phyloP scores from a whole-genome alignment of 169 alveolate species.

The Plasmodium blacklocki region DNA sequence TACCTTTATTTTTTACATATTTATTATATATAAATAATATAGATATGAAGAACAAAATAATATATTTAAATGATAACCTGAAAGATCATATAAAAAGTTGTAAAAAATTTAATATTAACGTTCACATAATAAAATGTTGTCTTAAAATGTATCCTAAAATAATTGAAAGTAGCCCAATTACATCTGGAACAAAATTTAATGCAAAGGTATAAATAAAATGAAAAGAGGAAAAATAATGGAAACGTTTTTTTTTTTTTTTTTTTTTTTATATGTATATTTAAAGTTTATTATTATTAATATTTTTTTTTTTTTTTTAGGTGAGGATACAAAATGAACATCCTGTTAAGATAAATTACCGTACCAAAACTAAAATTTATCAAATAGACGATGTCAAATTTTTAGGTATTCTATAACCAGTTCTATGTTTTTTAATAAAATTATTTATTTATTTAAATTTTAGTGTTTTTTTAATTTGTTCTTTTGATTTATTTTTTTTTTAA shows the following conservation, averaged over 20 bases:
- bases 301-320: conserved; percentile 34
- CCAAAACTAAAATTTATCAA: conserved; percentile 59
- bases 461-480: not conserved
- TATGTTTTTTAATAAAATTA: conserved; percentile 2
- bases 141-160: conserved; percentile 42
- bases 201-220: conserved; percentile 28
- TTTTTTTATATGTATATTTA: not conserved
- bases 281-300: not conserved
- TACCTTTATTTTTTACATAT: conserved; percentile 37
- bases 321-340: conserved; percentile 65
- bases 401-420: conserved; percentile 16
- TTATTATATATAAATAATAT: conserved; percentile 48
- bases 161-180: conserved; percentile 60
- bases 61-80: conserved; percentile 45
- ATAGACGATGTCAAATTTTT: conserved; percentile 33
- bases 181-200: conserved; percentile 29
- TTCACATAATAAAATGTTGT: conserved; percentile 33
- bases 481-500: not conserved
- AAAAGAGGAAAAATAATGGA: not conserved
- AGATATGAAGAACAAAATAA: conserved; percentile 64
- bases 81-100: conserved; percentile 60
- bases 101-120: conserved; percentile 32
- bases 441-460: not conserved
- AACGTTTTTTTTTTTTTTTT: not conserved
- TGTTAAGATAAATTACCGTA: conserved; percentile 48